Conservation (phyloP, 306 rosid species). For the Trichosanthes truncata region DNA sequence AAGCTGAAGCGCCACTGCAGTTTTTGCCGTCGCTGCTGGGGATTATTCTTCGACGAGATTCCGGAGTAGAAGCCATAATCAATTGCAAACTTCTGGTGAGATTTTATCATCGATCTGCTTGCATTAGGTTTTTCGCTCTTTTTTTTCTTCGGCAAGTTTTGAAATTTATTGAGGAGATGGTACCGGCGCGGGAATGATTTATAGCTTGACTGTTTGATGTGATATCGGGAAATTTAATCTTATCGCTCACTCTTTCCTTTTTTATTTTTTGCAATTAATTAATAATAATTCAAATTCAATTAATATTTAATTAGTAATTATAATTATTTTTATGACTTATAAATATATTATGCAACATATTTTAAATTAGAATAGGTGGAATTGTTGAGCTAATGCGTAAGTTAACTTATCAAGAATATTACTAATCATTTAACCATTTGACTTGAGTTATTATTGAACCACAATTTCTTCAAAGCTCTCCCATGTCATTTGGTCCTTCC, state of each 20-base stretch:
- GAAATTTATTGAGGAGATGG: neutral
- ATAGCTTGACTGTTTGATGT: neutral
- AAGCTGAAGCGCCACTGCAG: neutral
- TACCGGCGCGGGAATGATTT: neutral
- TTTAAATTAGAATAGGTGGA: too few relatives aligned
- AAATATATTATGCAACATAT: too few relatives aligned
- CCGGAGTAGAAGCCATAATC: conserved; percentile 1
- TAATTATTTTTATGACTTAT: too few relatives aligned
- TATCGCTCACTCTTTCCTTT: too few relatives aligned
- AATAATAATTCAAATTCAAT: too few relatives aligned
- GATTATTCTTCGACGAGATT: neutral
- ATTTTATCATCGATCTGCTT: neutral
- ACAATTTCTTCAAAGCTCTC: too few relatives aligned
- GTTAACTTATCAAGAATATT: too few relatives aligned
- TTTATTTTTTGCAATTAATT: neutral
- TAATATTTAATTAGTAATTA: too few relatives aligned
- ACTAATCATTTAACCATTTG: too few relatives aligned
- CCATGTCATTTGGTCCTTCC: too few relatives aligned
- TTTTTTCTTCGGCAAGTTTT: neutral
- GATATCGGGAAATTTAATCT: neutral
- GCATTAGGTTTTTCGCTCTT: neutral
- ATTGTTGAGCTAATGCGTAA: too few relatives aligned
- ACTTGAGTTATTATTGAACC: too few relatives aligned
- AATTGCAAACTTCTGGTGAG: neutral
- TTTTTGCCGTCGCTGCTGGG: neutral